These are phyloP conservation scores for Aureobasidium sp. DNA, from an alignment of 2,329 filamentous ascomycete genomes.

Conservation along the genomic window DNA sequence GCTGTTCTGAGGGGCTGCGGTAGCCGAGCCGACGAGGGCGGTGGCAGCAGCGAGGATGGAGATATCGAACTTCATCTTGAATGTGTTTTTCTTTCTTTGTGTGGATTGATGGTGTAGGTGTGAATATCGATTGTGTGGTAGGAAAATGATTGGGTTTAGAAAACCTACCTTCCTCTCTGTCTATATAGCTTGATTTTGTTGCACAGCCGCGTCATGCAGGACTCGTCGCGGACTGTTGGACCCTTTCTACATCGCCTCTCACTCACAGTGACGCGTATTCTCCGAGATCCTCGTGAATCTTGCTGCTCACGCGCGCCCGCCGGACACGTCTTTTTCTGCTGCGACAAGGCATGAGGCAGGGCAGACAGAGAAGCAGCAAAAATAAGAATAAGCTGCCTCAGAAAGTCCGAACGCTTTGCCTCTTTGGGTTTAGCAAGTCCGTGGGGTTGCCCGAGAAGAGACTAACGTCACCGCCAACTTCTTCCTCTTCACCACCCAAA, in stretches of 20 bases:
- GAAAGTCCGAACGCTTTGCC: constrained; percentile 20
- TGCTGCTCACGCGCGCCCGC: constrained; percentile 3
- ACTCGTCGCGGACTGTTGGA: background rate
- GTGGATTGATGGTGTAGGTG: too few species aligned
- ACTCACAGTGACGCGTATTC: constrained; percentile 17
- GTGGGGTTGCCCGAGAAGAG: constrained; percentile 12
- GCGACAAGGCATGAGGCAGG: constrained; percentile 4
- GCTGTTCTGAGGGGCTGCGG: constrained; percentile 14
- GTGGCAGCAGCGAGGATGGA: constrained; percentile 17
- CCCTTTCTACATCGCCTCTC: background rate
- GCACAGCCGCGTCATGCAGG: constrained; percentile 21
- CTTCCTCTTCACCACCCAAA: background rate
- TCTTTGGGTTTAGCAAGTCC: constrained; percentile 1
- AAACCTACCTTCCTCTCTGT: constrained; percentile 7
- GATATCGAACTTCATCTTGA: constrained; percentile 19
- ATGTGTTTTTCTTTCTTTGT: background rate
- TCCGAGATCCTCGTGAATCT: constrained; percentile 1
- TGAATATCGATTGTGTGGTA: background rate
- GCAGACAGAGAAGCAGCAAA: constrained; percentile 4
- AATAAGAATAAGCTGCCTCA: constrained; percentile 17
- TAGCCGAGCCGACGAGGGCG: constrained; percentile 14
- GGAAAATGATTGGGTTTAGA: background rate
- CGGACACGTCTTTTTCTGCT: background rate
- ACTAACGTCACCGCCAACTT: constrained; percentile 1
- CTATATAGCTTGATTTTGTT: constrained; percentile 19